Base-by-base conservation (phyloP, 2,329 filamentous ascomycete species). In the Alternaria brassicae region DNA sequence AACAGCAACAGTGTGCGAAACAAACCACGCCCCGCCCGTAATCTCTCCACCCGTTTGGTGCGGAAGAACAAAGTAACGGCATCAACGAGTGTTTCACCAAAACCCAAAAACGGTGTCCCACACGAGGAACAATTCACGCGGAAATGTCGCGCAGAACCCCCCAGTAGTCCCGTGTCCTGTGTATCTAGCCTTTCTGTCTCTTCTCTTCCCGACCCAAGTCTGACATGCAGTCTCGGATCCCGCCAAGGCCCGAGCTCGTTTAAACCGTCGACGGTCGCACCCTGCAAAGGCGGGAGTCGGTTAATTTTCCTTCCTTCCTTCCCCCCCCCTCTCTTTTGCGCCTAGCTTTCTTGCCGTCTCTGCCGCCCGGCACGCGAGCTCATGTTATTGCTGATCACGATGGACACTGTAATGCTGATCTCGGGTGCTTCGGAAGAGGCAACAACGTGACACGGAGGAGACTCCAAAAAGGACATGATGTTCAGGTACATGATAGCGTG, bases 231-330 rank as follows among this genome's bases (percentile, higher is more conserved):
- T 23, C 61, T 42, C 49, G 52, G 56, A n/a, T 23, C 58, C 37
- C 45, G 17, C 19, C 1, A 6, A 12, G 57, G 54, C 23, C 62
- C 54, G 39, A 53, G 56, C 62, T 30, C 19, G 15, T 6, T 7
- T 25, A 34, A 48, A 36, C 44, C 39, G 58, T 27, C 23, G 17
- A 28, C 40, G 37, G 57, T 21, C 27, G 30, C 17, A 10, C 28
- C 25, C 34, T 54, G 53, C 53, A 44, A 40, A 47, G 39, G 54
- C 57, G 60, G 53, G 53, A 56, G 27, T 63, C 60, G 60, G 60
- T 50, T 59, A 60, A 48, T 39, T 61, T 41, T 6, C 36, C 32
- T 58, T 39, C 36, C 25, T n/a, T n/a, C n/a, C n/a, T n/a, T n/a
- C n/a, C n/a, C n/a, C n/a, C n/a, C n/a, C n/a, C n/a, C n/a, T n/a